A percentile compares a stretch with the other conserved stretches of the same genome.
phyloP scores from a whole-genome alignment of 441 rosid species.

The Gossypium laxum region DNA sequence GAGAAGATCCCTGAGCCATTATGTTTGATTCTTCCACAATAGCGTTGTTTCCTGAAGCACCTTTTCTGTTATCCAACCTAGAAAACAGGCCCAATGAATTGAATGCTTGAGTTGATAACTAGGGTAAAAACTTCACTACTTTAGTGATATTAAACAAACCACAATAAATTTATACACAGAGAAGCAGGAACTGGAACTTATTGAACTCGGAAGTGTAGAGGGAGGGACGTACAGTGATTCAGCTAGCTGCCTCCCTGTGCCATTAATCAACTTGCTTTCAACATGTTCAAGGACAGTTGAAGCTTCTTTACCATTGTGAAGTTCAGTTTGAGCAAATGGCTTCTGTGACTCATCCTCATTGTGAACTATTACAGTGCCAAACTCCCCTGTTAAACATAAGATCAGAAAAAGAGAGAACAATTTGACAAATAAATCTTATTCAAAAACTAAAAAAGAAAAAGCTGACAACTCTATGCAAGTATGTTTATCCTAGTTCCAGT shows the following conservation, averaged over 20 bases:
- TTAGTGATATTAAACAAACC: not conserved
- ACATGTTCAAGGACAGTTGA: conserved; percentile 25
- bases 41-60: conserved; percentile 24
- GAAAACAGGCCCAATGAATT: conserved; percentile 13
- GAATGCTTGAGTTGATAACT: not conserved
- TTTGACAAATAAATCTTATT: not conserved
- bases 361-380: conserved; percentile 76
- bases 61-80: conserved; percentile 42
- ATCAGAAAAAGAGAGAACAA: not conserved
- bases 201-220: conserved; percentile 4
- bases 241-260: conserved; percentile 29
- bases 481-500: not conserved
- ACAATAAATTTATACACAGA: not conserved
- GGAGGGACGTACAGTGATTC: conserved; percentile 34
- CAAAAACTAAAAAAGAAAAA: not conserved
- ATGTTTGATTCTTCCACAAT: conserved; percentile 30
- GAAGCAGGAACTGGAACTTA: not conserved
- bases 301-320: conserved; percentile 27
- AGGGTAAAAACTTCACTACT: not conserved
- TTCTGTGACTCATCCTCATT: conserved; percentile 44
- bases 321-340: conserved; percentile 22
- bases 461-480: not conserved
- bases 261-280: conserved; percentile 31
- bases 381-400: conserved; percentile 47
- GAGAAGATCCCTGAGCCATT: conserved; percentile 24